Conservation (phyloP, 768 basidiomycete species). For the Boletus rubescentipes region DNA sequence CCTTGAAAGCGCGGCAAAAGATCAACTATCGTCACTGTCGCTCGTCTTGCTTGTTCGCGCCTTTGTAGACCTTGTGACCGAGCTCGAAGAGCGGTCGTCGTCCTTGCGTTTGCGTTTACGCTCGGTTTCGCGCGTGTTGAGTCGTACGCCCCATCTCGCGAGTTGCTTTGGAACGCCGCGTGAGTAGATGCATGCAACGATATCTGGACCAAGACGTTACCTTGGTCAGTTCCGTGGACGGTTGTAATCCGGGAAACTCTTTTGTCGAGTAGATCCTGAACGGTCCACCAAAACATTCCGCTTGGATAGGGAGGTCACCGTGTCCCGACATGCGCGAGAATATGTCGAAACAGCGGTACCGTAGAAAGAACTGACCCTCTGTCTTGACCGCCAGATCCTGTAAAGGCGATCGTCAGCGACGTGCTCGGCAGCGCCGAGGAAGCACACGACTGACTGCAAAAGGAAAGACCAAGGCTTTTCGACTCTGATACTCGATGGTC, state of each 20-base stretch:
- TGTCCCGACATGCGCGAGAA: slow-evolving; percentile 35
- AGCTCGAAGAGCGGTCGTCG: slow-evolving; percentile 5
- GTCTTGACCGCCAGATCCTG: slow-evolving; percentile 69
- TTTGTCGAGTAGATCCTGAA: slow-evolving; percentile 74
- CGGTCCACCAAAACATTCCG: slow-evolving; percentile 64
- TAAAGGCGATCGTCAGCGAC: not conserved
- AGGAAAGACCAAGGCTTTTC: slow-evolving; percentile 56
- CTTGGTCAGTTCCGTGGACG: slow-evolving; percentile 71
- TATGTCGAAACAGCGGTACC: slow-evolving; percentile 73
- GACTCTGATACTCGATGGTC: slow-evolving; percentile 52
- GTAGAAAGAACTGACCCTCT: slow-evolving; percentile 65
- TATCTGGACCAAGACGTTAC: slow-evolving; percentile 20
- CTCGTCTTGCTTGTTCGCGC: slow-evolving; percentile 14
- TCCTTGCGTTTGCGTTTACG: slow-evolving; percentile 37
- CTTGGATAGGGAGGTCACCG: slow-evolving; percentile 44
- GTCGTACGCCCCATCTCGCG: slow-evolving; percentile 34
- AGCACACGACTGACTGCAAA: slow-evolving; percentile 48
- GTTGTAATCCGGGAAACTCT: slow-evolving; percentile 68
- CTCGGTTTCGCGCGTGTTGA: slow-evolving; percentile 38
- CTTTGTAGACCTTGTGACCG: slow-evolving; percentile 2
- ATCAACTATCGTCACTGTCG: slow-evolving; percentile 28
- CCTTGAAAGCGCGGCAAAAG: not conserved
- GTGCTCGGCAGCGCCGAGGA: slow-evolving; percentile 1
- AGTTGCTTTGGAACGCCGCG: slow-evolving; percentile 29
- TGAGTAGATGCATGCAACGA: not conserved